These are phyloP conservation scores for Cercospora zeina DNA, from an alignment of 2,329 filamentous ascomycete genomes.

Conservation along the genomic window DNA sequence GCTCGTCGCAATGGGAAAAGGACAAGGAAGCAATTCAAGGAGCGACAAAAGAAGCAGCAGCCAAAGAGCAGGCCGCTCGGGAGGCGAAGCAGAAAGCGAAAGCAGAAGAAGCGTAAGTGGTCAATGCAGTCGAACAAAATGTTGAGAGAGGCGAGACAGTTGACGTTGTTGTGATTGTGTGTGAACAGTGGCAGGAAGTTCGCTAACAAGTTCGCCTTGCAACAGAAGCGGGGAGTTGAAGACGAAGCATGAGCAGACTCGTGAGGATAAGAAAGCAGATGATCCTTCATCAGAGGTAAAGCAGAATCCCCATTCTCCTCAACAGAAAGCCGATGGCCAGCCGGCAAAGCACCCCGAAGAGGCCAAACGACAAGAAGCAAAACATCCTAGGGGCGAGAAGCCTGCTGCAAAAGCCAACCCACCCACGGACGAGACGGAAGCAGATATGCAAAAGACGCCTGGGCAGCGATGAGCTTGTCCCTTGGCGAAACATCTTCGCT, in stretches of 20 bases:
- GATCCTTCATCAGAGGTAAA: conserved; percentile 25
- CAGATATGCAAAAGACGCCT: background rate
- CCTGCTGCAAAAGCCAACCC: conserved; percentile 5
- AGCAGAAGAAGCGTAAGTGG: conserved; percentile 31
- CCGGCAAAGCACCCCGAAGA: conserved; percentile 13
- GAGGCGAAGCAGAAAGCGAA: conserved; percentile 23
- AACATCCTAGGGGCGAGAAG: conserved; percentile 9
- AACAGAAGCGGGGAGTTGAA: conserved; percentile 24
- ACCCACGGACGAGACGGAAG: conserved; percentile 6
- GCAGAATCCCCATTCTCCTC: conserved; percentile 17
- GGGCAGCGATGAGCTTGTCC: conserved; percentile 4
- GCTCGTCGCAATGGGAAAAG: conserved; percentile 82
- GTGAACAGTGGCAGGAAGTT: conserved; percentile 31
- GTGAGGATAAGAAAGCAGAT: conserved; percentile 19
- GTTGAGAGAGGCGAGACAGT: conserved; percentile 12
- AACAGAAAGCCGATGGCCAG: conserved; percentile 17
- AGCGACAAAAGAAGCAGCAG: conserved; percentile 58
- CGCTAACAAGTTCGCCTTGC: conserved; percentile 31
- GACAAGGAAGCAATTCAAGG: conserved; percentile 80
- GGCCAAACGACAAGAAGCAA: conserved; percentile 10
- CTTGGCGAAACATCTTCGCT: background rate
- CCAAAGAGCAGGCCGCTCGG: conserved; percentile 36
- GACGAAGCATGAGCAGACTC: conserved; percentile 11
- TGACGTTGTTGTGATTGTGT: conserved; percentile 17
- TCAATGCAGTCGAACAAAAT: conserved; percentile 5